Percentiles rank a stretch among this genome's conserved stretches.
These are phyloP conservation scores for Pyrenophora teres DNA, from an alignment of 2,329 filamentous ascomycete species.

Conservation along the genomic window DNA sequence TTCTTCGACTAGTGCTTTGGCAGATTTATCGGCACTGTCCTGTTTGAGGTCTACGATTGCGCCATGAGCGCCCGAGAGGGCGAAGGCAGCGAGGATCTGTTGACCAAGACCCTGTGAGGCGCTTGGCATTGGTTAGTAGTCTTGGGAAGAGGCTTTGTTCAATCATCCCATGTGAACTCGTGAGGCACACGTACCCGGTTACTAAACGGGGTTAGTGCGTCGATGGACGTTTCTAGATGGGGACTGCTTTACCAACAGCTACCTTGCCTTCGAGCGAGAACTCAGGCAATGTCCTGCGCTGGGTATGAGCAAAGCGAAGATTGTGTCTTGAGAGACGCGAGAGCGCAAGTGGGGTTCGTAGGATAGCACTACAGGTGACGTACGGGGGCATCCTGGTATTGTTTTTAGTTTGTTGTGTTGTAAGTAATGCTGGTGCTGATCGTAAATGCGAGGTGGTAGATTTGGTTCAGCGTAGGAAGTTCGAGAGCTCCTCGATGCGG, in stretches of 20 bases:
- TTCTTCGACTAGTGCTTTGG: slow-evolving; percentile 13
- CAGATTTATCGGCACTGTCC: slow-evolving; percentile 20
- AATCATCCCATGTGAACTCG: neutral
- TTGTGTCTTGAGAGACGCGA: neutral
- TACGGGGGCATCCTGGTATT: slow-evolving; percentile 19
- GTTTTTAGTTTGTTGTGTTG: neutral
- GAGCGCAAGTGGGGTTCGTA: slow-evolving; percentile 8
- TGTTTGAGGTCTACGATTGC: slow-evolving; percentile 41
- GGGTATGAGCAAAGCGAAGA: slow-evolving; percentile 16
- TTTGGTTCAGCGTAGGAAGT: neutral
- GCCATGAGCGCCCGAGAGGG: slow-evolving; percentile 37
- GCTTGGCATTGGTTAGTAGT: slow-evolving; percentile 9
- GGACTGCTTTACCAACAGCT: slow-evolving; percentile 14
- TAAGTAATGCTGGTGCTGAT: neutral
- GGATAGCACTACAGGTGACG: slow-evolving; percentile 6
- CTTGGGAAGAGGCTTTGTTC: neutral
- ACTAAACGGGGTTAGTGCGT: neutral
- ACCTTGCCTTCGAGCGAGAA: slow-evolving; percentile 24
- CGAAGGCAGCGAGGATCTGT: slow-evolving; percentile 39
- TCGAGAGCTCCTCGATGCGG: neutral
- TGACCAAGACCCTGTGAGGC: slow-evolving; percentile 38
- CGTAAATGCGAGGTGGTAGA: neutral
- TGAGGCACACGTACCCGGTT: slow-evolving; percentile 1
- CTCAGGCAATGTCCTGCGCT: slow-evolving; percentile 18
- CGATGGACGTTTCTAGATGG: neutral